Percentiles rank a stretch among this genome's conserved stretches.
phyloP scores from a whole-genome alignment of 768 basidiomycete genomes.

The Phylloporus sp. region DNA sequence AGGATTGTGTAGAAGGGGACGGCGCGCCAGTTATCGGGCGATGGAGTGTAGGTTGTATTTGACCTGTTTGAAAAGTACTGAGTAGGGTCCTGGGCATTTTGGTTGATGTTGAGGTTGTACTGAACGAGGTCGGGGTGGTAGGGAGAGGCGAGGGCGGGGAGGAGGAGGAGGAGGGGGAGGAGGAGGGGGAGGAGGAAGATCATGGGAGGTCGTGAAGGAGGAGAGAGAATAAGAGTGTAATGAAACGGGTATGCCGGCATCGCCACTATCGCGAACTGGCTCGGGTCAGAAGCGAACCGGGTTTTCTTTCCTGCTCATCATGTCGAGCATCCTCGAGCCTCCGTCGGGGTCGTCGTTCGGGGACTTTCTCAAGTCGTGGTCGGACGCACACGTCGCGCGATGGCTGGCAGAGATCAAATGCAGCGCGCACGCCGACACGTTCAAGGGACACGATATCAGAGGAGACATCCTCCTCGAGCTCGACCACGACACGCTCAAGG shows the following conservation, averaged over 20 bases:
- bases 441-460: constrained; percentile 84
- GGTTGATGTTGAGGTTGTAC: constrained; percentile 78
- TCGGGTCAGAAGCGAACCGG: too few species aligned
- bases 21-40: constrained; percentile 81
- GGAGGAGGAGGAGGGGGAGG: constrained; percentile 24
- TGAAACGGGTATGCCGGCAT: too few species aligned
- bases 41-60: constrained; percentile 66
- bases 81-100: constrained; percentile 59
- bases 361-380: constrained; percentile 68
- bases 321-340: constrained; percentile 39
- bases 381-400: constrained; percentile 60
- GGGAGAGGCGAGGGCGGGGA: constrained; percentile 52
- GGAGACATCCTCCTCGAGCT: constrained; percentile 90
- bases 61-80: constrained; percentile 61
- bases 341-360: constrained; percentile 54
- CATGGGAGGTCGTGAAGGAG: neutral
- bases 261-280: too few species aligned
- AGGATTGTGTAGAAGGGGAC: constrained; percentile 78
- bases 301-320: too few species aligned
- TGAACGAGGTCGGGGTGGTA: constrained; percentile 60
- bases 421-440: constrained; percentile 57
- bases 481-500: constrained; percentile 80
- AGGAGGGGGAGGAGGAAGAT: constrained; percentile 35
- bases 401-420: constrained; percentile 84
- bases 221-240: neutral